These are phyloP conservation scores for Aspergillus sp. DNA, from an alignment of 2,329 filamentous ascomycete species.

Conservation along the genomic window DNA sequence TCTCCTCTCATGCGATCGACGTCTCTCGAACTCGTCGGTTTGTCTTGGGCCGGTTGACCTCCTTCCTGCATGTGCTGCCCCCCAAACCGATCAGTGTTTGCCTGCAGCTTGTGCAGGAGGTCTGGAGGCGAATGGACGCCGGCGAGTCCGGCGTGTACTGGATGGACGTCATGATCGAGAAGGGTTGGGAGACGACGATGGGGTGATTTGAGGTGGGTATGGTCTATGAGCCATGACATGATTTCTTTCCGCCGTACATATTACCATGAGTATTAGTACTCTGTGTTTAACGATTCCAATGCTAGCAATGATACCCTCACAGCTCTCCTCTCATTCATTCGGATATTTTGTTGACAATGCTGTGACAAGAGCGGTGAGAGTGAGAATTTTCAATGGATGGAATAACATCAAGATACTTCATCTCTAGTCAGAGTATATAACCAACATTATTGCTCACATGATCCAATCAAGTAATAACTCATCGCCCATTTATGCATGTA, in stretches of 20 bases:
- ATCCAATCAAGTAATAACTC: too few species aligned
- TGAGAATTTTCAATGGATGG: too few species aligned
- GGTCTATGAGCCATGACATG: too few species aligned
- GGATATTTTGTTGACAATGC: too few species aligned
- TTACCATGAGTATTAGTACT: neutral
- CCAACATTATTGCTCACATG: too few species aligned
- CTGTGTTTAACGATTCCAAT: neutral
- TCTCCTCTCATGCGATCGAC: constrained; percentile 43
- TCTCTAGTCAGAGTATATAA: too few species aligned
- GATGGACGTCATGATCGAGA: constrained; percentile 58
- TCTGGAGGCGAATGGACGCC: constrained; percentile 52
- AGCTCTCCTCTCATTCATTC: too few species aligned
- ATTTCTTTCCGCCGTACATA: too few species aligned
- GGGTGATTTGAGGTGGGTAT: constrained; percentile 26
- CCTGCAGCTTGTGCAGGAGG: constrained; percentile 51
- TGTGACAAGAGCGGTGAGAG: too few species aligned
- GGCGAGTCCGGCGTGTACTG: constrained; percentile 49
- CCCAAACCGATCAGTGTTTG: constrained; percentile 52
- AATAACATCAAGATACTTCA: too few species aligned
- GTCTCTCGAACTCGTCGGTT: constrained; percentile 49
- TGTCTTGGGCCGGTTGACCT: constrained; percentile 49
- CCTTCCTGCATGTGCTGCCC: constrained; percentile 45
- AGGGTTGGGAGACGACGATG: constrained; percentile 57
- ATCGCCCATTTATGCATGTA: too few species aligned
- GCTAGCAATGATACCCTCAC: neutral